phyloP scores from a whole-genome alignment of 2,329 filamentous ascomycete genomes.

The Aspergillus novoparasiticus region DNA sequence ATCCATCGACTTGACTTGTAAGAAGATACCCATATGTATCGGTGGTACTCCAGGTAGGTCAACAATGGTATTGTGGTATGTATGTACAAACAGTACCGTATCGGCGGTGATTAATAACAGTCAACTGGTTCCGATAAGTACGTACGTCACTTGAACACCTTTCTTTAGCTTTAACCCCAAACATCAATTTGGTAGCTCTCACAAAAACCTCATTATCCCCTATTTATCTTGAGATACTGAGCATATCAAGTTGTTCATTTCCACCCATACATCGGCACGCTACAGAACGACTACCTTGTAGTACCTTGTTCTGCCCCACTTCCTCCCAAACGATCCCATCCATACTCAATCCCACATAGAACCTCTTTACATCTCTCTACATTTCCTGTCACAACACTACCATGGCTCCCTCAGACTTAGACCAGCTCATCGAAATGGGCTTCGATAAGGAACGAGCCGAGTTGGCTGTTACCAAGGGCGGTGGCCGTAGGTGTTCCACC shows the following conservation, averaged over 20 bases:
- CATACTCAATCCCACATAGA: background rate
- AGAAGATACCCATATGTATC: background rate
- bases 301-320: background rate
- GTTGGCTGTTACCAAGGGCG: constrained; percentile 80
- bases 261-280: background rate
- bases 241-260: too few species aligned
- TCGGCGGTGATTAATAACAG: background rate
- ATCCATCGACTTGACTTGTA: background rate
- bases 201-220: background rate
- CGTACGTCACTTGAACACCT: constrained; percentile 1
- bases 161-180: background rate
- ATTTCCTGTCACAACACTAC: constrained; percentile 3
- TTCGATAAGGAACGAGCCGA: constrained; percentile 83
- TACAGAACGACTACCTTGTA: background rate
- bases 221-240: background rate
- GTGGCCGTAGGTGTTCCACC: constrained; percentile 64
- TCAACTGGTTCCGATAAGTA: background rate
- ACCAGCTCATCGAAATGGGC: constrained; percentile 67
- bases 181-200: background rate
- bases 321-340: background rate
- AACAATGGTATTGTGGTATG: background rate
- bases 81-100: background rate
- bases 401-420: constrained; percentile 56
- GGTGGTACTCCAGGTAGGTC: background rate
- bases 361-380: constrained; percentile 1